Percentiles rank a stretch among this genome's conserved stretches.
These are phyloP conservation scores for Schwanniomyces polymorphus DNA, from an alignment of 805 yeast genomes.

Conservation along the genomic window DNA sequence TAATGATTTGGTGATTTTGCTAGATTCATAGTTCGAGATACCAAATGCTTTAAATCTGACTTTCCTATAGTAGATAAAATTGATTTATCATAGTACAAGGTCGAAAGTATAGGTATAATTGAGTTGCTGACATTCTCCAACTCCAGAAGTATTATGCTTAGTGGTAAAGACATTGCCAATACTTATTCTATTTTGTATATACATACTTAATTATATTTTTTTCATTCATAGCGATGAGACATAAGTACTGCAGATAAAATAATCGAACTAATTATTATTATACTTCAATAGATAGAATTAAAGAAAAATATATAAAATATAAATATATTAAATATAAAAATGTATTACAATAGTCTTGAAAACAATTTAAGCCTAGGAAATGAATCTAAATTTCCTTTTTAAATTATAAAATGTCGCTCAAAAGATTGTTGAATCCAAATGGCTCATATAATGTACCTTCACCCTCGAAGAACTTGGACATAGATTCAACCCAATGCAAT, in stretches of 20 bases:
- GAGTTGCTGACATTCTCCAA: constrained; percentile 23
- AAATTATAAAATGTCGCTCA: constrained; percentile 18
- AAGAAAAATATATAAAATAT: background rate
- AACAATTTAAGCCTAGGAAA: background rate
- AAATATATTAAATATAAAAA: background rate
- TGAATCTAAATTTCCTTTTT: background rate
- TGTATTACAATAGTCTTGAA: background rate
- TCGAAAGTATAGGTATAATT: constrained; percentile 30
- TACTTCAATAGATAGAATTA: constrained; percentile 1
- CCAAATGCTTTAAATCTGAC: constrained; percentile 50
- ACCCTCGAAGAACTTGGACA: constrained; percentile 97
- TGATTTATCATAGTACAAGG: constrained; percentile 26
- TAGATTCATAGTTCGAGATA: constrained; percentile 37
- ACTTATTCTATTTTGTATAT: too few relatives aligned
- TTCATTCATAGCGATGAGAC: constrained; percentile 5
- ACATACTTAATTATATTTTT: background rate
- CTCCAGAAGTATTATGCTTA: constrained; percentile 21
- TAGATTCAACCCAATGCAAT: constrained; percentile 98
- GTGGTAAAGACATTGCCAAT: constrained; percentile 3
- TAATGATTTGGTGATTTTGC: constrained; percentile 30
- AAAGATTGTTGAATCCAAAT: constrained; percentile 60
- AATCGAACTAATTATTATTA: background rate
- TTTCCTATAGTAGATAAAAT: constrained; percentile 45
- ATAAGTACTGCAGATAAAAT: background rate
- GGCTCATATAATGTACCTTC: constrained; percentile 92